Evolutionary conservation across 1,284 basidiomycete genomes (phyloP).

Genomic region (Erythrobasidium hasegawianum): DNA sequence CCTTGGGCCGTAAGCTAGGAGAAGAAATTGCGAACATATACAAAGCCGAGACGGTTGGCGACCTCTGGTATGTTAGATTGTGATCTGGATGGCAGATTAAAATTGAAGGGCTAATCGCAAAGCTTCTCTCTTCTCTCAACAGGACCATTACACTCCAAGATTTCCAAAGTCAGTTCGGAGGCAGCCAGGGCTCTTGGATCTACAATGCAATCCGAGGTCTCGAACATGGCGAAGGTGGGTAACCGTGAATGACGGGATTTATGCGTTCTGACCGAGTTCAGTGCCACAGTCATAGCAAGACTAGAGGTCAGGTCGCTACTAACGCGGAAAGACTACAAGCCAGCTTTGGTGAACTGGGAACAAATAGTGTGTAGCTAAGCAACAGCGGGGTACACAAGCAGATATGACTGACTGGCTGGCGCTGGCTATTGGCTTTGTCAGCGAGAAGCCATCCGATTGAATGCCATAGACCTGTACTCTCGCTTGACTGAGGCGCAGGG

Average conservation of each 20-base stretch:
- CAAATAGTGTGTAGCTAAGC: conserved; percentile 55
- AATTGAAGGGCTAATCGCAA: no score
- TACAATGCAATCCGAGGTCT: conserved; percentile 77
- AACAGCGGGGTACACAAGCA: not conserved
- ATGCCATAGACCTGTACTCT: conserved; percentile 84
- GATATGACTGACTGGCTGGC: not conserved
- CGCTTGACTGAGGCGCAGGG: conserved; percentile 78
- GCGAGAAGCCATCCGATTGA: conserved; percentile 62
- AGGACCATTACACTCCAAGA: conserved; percentile 60
- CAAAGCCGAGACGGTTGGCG: conserved; percentile 79
- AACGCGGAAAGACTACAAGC: conserved; percentile 82
- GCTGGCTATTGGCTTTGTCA: conserved; percentile 60
- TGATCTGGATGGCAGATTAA: no score
- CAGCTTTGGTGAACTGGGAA: conserved; percentile 64
- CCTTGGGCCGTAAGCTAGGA: conserved; percentile 92
- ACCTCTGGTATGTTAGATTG: conserved; percentile 78
- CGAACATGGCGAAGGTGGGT: conserved; percentile 69
- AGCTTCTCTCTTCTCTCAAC: not conserved
- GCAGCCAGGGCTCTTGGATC: conserved; percentile 75
- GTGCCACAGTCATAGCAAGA: conserved; percentile 64
- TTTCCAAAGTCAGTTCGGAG: conserved; percentile 77
- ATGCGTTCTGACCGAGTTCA: not conserved
- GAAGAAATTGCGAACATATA: conserved; percentile 80
- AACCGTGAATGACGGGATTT: no score
- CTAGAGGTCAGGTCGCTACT: conserved; percentile 82